A percentile compares a stretch with the other conserved stretches of the same genome.
Conservation (phyloP, 345 rosid genomes). For the Firmiana major region DNA sequence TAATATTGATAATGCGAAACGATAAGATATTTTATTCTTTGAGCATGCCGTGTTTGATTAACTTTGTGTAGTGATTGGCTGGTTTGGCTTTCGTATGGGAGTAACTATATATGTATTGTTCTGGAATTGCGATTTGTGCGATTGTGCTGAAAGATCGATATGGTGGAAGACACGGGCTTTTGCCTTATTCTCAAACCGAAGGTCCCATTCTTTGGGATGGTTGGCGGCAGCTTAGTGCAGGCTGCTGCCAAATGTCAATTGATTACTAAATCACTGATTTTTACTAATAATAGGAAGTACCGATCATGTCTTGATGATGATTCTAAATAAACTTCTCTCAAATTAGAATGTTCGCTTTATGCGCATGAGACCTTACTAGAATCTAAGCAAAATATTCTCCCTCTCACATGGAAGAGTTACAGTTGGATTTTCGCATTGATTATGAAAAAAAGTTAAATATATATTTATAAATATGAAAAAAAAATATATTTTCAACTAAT, state of each 20-base stretch:
- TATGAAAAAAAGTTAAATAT: too few species aligned
- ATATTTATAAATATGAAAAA: too few species aligned
- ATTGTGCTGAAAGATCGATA: neutral
- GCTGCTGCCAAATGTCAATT: too few species aligned
- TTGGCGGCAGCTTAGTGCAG: neutral
- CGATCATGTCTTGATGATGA: neutral
- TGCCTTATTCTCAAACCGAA: conserved; percentile 11
- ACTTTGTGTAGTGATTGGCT: neutral
- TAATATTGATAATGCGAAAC: conserved; percentile 17
- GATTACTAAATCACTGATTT: neutral
- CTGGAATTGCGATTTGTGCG: neutral
- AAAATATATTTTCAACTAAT: too few species aligned
- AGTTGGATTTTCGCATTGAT: too few species aligned
- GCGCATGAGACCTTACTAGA: neutral
- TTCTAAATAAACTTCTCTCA: neutral
- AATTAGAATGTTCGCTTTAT: neutral
- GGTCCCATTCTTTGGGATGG: conserved; percentile 25
- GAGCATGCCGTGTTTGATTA: neutral
- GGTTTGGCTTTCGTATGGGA: neutral
- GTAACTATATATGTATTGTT: neutral
- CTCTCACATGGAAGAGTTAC: too few species aligned
- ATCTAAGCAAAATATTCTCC: conserved; percentile 28
- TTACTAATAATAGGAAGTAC: conserved; percentile 20
- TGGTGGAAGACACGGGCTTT: neutral
- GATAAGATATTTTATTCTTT: conserved; percentile 29